A percentile compares a stretch with the other conserved stretches of the same genome.
These are phyloP conservation scores for Candolleomyces aberdarensis DNA, from an alignment of 768 basidiomycete genomes.

Conservation along the genomic window DNA sequence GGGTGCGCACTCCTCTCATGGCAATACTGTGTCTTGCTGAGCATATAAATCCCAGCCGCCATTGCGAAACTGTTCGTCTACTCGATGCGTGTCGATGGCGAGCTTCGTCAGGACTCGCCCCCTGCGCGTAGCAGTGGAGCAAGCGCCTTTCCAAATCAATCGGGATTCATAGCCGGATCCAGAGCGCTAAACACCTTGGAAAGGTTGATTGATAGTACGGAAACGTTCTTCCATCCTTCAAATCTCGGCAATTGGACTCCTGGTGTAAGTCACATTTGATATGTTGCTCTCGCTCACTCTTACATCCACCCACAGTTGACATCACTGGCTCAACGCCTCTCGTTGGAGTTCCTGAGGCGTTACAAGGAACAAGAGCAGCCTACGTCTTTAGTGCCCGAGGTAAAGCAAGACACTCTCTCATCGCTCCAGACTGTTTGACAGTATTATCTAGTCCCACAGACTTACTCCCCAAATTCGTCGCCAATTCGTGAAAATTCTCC, in stretches of 20 bases:
- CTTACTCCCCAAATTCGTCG: conserved; percentile 79
- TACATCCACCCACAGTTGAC: conserved; percentile 45
- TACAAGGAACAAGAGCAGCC: conserved; percentile 74
- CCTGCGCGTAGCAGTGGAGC: background rate
- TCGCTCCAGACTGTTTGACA: background rate
- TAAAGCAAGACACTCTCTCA: conserved; percentile 27
- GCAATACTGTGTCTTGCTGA: background rate
- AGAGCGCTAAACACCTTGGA: conserved; percentile 86
- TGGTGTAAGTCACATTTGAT: conserved; percentile 34
- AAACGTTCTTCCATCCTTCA: conserved; percentile 94
- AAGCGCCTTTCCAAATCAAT: conserved; percentile 30
- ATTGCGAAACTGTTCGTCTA: conserved; percentile 86
- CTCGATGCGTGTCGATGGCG: conserved; percentile 83
- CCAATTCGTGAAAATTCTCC: conserved; percentile 75
- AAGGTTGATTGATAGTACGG: conserved; percentile 85
- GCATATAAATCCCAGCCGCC: conserved; percentile 43
- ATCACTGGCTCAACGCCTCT: conserved; percentile 67
- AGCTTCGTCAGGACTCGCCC: conserved; percentile 42
- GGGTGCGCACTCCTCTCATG: conserved; percentile 35
- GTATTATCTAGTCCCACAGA: conserved; percentile 53
- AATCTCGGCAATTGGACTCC: conserved; percentile 86
- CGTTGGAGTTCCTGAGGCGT: conserved; percentile 76
- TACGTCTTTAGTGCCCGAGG: conserved; percentile 75
- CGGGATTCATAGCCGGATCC: conserved; percentile 74
- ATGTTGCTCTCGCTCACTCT: background rate